Base-by-base conservation (phyloP, 164 flowering plant species). In the Vitis rotundifolia region DNA sequence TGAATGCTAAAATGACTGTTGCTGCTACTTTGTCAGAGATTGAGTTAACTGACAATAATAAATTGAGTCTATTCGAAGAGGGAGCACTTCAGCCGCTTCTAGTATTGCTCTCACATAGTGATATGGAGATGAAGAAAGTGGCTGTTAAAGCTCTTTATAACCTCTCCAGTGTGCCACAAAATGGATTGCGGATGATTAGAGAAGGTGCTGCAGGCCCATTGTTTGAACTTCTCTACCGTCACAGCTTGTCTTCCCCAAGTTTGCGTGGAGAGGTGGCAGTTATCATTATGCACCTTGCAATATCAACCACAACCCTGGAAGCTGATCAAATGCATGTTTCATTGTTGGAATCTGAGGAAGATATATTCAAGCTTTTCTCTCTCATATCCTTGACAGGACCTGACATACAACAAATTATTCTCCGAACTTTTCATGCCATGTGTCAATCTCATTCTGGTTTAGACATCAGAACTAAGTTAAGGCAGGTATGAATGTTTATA, bases 21-120 rank as follows among this genome's bases (percentile, higher is more conserved):
- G 83, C 81, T n/a, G 69, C 29, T 52, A 76, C 87, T 60, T 77
- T 87, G 78, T 85, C 87, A 31, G 88, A 85, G 66, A 79, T 87
- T 80, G 83, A 87, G 70, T 73, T 87, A 63, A 85, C 79, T 60
- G 90, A 83, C 73, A 76, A 75, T 61, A 77, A 75, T 55, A 85
- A 85, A 68, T 71, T 79, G 18, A 51, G 74, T 68, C 73, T 87
- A 11, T 73, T 81, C 69, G 81, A 81, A 73, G 74, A 75, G 48
- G 90, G 88, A 56, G 87, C 71, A 28, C 69, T 83, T 12, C 63
- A 61, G 28, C 77, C 86, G 8, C 83, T 87, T 65, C 79, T 85
- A 66, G 71, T 60, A 59, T 63, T 83, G 73, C 61, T 80, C 54
- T 69, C 79, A 12, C 73, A 82, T 67, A 77, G 69, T 51, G 71